These are phyloP conservation scores for Drosera capensis DNA, from an alignment of 148 eudicot species.

Conservation along the genomic window DNA sequence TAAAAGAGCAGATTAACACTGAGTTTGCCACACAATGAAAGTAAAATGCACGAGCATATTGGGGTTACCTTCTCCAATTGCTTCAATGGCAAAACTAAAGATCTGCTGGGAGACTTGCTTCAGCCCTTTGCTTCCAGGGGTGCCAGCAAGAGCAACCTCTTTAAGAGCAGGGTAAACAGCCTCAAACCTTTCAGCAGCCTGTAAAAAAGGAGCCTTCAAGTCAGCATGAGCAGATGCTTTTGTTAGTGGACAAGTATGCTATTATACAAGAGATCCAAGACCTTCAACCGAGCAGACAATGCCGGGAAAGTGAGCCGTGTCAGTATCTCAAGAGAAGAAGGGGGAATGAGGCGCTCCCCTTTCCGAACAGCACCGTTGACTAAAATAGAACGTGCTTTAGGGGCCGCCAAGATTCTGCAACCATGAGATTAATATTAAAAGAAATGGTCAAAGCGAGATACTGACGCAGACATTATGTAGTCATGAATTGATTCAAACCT, in stretches of 20 bases:
- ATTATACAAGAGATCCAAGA: slow-evolving; percentile 8
- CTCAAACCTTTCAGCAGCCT: slow-evolving; percentile 91
- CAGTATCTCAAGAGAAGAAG: slow-evolving; percentile 44
- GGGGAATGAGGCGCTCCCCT: slow-evolving; percentile 74
- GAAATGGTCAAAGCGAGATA: background rate
- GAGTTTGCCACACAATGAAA: background rate
- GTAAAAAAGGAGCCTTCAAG: slow-evolving; percentile 5
- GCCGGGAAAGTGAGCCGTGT: slow-evolving; percentile 51
- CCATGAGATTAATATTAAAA: background rate
- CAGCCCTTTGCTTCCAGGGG: slow-evolving; percentile 77
- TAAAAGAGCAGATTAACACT: background rate
- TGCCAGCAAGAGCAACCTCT: slow-evolving; percentile 74
- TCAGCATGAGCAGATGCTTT: background rate
- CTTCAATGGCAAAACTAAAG: slow-evolving; percentile 34
- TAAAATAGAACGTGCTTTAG: slow-evolving; percentile 58
- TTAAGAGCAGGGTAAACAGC: slow-evolving; percentile 61
- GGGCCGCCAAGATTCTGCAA: slow-evolving; percentile 55
- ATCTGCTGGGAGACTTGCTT: slow-evolving; percentile 62
- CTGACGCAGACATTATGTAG: background rate
- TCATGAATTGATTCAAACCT: slow-evolving; percentile 21
- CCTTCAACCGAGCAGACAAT: slow-evolving; percentile 62
- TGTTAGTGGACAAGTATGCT: background rate
- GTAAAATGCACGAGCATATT: background rate
- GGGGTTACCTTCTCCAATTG: slow-evolving; percentile 60
- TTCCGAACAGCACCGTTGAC: slow-evolving; percentile 63